Percentiles rank a stretch among this genome's conserved stretches.
These are phyloP conservation scores for Neckera pumila DNA, from an alignment of 225 moss, liverwort and hornwort genomes.

Conservation along the genomic window DNA sequence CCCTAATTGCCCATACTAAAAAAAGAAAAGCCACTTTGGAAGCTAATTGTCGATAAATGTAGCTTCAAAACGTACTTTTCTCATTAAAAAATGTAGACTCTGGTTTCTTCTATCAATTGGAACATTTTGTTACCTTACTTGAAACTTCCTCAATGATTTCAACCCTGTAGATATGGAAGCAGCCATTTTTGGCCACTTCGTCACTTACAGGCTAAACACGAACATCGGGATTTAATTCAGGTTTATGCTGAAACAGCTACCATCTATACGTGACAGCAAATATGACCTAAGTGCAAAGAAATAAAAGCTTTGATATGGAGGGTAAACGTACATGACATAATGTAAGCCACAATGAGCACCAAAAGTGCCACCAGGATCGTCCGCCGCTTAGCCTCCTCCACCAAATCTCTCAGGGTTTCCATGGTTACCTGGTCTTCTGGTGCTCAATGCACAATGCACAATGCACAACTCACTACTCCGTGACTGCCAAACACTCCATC, in stretches of 20 bases:
- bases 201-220: not conserved
- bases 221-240: not conserved
- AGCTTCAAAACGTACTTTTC: not conserved
- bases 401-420: conserved; percentile 68
- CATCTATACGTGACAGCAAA: not conserved
- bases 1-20: not conserved
- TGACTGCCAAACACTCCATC: not conserved
- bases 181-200: not conserved
- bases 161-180: not conserved
- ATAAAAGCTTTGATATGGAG: not conserved
- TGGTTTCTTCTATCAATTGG: not conserved
- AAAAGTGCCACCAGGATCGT: conserved; percentile 62
- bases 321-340: conserved; percentile 62
- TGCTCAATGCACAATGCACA: not conserved
- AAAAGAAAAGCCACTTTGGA: not conserved
- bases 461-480: not conserved
- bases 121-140: not conserved
- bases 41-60: not conserved
- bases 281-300: not conserved
- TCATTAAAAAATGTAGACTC: not conserved
- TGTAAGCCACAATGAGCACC: conserved; percentile 62
- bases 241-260: not conserved
- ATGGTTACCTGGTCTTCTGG: conserved; percentile 12
- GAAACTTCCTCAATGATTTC: not conserved
- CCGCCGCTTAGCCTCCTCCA: conserved; percentile 84